Conservation (phyloP, 2,329 filamentous ascomycete species). For the Diplodia corticola region DNA sequence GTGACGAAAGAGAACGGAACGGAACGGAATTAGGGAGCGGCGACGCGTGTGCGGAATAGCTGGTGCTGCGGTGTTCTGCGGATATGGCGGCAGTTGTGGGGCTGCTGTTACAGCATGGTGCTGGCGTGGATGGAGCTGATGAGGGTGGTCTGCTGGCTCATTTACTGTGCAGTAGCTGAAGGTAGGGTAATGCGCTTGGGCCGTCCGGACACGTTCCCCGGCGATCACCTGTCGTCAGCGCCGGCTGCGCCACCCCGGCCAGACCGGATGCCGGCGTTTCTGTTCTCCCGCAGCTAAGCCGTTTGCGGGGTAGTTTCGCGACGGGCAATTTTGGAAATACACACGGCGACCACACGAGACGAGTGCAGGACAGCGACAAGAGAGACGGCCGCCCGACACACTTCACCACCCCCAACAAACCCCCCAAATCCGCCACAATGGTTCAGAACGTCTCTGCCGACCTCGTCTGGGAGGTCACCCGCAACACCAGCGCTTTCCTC, state of each 20-base stretch:
- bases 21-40: conserved; percentile 6
- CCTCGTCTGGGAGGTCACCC: conserved; percentile 91
- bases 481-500: conserved; percentile 85
- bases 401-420: background rate
- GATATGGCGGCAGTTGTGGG: background rate
- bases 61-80: background rate
- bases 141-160: conserved; percentile 3
- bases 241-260: conserved; percentile 9
- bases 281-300: conserved; percentile 9
- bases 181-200: background rate
- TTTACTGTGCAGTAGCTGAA: conserved; percentile 10
- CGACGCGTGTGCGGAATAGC: conserved; percentile 11
- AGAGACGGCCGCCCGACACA: conserved; percentile 21
- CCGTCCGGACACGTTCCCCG: background rate
- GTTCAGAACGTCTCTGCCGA: conserved; percentile 80
- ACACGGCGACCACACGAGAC: background rate
- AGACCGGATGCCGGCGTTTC: background rate
- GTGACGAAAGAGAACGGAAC: conserved; percentile 12
- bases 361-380: conserved; percentile 2
- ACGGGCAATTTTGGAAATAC: conserved; percentile 13
- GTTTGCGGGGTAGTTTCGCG: conserved; percentile 17
- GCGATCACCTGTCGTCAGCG: conserved; percentile 17
- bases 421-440: conserved; percentile 40
- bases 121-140: conserved; percentile 9
- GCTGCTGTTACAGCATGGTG: background rate